These are phyloP conservation scores for Dothiorella sarmentorum DNA, from an alignment of 2,329 filamentous ascomycete genomes.

Conservation along the genomic window DNA sequence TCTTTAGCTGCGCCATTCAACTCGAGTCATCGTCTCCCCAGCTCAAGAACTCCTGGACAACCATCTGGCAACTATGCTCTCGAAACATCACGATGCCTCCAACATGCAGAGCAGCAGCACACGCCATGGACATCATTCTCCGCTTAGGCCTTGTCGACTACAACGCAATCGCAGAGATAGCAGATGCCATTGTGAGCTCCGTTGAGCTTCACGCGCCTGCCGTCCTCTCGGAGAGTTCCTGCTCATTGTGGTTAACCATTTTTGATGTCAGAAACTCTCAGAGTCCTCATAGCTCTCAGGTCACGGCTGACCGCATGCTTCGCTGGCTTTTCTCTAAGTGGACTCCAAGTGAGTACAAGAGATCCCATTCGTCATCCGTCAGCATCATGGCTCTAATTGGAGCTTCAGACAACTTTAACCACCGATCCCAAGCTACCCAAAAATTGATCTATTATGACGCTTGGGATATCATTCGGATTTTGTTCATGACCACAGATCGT, in stretches of 20 bases:
- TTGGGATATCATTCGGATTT: constrained; percentile 62
- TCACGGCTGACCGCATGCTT: constrained; percentile 67
- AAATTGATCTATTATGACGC: constrained; percentile 63
- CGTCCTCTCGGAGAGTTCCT: constrained; percentile 72
- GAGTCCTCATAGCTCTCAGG: constrained; percentile 65
- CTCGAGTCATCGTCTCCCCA: constrained; percentile 37
- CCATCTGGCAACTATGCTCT: constrained; percentile 71
- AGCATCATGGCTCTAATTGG: neutral
- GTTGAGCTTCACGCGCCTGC: constrained; percentile 80
- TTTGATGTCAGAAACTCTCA: constrained; percentile 64
- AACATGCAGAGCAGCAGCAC: constrained; percentile 73
- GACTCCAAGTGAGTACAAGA: constrained; percentile 64
- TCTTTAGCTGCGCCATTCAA: constrained; percentile 47
- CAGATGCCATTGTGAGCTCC: constrained; percentile 69
- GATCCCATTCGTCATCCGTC: constrained; percentile 21
- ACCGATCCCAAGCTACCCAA: constrained; percentile 63
- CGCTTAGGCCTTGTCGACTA: constrained; percentile 64
- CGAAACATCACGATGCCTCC: constrained; percentile 67
- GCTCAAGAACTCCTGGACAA: constrained; percentile 59
- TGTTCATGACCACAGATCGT: constrained; percentile 67
- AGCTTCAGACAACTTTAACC: constrained; percentile 46
- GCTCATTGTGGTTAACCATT: constrained; percentile 68
- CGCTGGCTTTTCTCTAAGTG: constrained; percentile 80
- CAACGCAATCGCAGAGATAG: constrained; percentile 62
- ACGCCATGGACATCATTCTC: constrained; percentile 67